Base-by-base conservation (phyloP, 306 rosid genomes). In the Hylodesmum podocarpum region DNA sequence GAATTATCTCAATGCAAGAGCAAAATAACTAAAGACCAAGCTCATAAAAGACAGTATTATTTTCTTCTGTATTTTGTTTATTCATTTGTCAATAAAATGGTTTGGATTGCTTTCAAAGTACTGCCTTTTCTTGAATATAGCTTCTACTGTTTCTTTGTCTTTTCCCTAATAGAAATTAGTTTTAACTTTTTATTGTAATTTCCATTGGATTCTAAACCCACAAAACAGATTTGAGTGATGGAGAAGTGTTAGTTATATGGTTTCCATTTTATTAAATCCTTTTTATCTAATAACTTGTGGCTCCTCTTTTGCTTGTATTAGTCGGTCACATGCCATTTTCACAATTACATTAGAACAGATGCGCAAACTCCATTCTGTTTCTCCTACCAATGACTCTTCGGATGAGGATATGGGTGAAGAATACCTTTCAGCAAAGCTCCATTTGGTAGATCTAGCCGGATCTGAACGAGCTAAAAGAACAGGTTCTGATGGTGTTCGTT, bases 291-390 rank as follows among this genome's bases (percentile, higher is more conserved):
- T 81, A 72, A 65, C 25, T 22, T 29, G 28, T 59, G 82, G 54
- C 72, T 80, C 59, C 29, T 33, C 65, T 83, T 82, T 61, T 84
- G 75, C 57, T 77, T 84, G 76, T 75, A 40, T 72, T 62, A 91
- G 97, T 81, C 97, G 94, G 74, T 91, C 97, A 77, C 97, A 91
- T 80, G 97, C 97, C 87, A 91, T 91, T 86, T 89, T 91, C 90
- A 91, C 97, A 37, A 89, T 91, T 72, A 91, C 97, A 63, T 59
- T 91, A 73, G 93, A 89, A 84, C 97, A 91, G 80, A 88, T 91
- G 91, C 88, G 18, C 87, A 91, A 89, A 76, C 82, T 86, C 78
- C 89, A 66, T 80, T 85, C 83, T 76, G 74, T 40, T 78, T 86
- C 88, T 84, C 75, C 88, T 9, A 82, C 86, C 73, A 85, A 78